These are phyloP conservation scores for Conringia planisiliqua DNA, from an alignment of 345 rosid species.

Conservation along the genomic window DNA sequence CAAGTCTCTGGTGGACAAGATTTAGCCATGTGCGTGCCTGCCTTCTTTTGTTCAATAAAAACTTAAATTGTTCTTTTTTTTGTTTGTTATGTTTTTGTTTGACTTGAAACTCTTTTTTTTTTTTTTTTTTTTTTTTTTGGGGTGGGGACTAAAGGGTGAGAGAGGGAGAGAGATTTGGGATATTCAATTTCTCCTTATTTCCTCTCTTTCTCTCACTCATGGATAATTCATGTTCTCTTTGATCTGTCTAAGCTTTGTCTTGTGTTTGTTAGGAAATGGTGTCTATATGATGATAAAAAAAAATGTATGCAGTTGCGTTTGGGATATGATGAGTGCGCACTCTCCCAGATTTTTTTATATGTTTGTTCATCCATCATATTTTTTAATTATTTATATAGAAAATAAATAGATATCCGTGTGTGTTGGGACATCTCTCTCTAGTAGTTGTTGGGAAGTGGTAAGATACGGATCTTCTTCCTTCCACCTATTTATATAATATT, in stretches of 20 bases:
- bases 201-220: neutral
- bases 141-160: neutral
- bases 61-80: neutral
- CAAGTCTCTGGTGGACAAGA: conserved; percentile 1
- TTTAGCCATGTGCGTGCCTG: conserved; percentile 28
- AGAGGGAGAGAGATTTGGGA: neutral
- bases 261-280: conserved; percentile 32
- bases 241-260: conserved; percentile 25
- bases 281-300: conserved; percentile 2
- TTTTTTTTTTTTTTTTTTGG: neutral
- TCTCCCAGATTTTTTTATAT: neutral
- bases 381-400: neutral
- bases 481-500: neutral
- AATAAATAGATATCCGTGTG: neutral
- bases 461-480: conserved; percentile 16
- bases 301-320: conserved; percentile 26
- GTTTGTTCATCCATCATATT: conserved; percentile 10
- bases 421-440: conserved; percentile 27
- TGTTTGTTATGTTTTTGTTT: conserved; percentile 24
- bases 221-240: conserved; percentile 33
- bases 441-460: conserved; percentile 2
- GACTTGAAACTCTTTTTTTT: conserved; percentile 2
- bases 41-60: conserved; percentile 30
- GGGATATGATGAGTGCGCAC: neutral
- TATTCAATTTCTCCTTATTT: neutral